Conservation (phyloP, 176 grass and related monocot genomes). For the Triticum urartu region DNA sequence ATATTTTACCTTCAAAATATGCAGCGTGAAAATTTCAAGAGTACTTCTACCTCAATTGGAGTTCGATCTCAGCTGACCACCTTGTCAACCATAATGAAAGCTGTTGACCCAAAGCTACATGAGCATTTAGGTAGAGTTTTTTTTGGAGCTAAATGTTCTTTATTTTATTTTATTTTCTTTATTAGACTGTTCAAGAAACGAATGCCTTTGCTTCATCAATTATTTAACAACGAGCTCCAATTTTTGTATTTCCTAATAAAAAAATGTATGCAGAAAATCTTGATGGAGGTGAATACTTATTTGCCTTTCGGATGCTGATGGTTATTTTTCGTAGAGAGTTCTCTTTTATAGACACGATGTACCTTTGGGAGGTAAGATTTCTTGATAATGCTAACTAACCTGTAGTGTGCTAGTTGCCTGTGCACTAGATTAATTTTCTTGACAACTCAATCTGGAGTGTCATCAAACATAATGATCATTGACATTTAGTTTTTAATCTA, state of each 20-base stretch:
- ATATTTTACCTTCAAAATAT: slow-evolving; percentile 39
- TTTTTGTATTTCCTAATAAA: slow-evolving; percentile 24
- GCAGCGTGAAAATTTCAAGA: slow-evolving; percentile 88
- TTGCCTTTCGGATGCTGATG: slow-evolving; percentile 98
- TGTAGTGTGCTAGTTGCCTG: too few species aligned
- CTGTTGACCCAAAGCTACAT: slow-evolving; percentile 88
- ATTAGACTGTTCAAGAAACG: not conserved
- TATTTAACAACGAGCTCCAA: not conserved
- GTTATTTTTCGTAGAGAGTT: slow-evolving; percentile 95
- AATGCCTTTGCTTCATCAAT: slow-evolving; percentile 19
- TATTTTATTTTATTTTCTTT: not conserved
- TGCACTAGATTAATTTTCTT: too few species aligned
- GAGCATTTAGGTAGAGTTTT: slow-evolving; percentile 77
- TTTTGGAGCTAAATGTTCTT: slow-evolving; percentile 20
- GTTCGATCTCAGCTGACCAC: slow-evolving; percentile 79
- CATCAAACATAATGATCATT: too few species aligned
- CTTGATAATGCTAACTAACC: not conserved
- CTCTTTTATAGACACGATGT: slow-evolving; percentile 88
- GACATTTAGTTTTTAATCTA: too few species aligned
- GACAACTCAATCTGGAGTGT: too few species aligned
- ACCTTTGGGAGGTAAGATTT: slow-evolving; percentile 92
- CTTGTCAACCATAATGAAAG: slow-evolving; percentile 79
- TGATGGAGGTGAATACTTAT: slow-evolving; percentile 94
- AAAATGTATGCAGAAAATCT: slow-evolving; percentile 68
- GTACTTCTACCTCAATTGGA: slow-evolving; percentile 87